Evolutionary conservation across 305 asterid genomes (phyloP), one percentile per base, ranked within the genome.

Genomic region (Rubia occidens): DNA sequence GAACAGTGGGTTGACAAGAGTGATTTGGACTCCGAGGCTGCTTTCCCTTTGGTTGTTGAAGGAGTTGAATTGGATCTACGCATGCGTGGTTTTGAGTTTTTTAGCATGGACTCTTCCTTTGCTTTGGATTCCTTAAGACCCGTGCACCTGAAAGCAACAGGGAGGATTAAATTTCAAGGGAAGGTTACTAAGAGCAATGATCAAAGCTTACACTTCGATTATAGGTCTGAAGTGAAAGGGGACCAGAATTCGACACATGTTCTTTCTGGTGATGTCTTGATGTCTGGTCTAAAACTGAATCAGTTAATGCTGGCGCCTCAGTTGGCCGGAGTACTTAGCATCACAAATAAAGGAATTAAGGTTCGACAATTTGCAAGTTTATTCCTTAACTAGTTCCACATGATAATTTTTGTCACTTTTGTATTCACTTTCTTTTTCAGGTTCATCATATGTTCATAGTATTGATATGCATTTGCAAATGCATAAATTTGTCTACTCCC

Each of bases 261-360:
- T 77, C 89, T 94, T 71, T 85, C 89, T 51, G 99, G 99, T 71
- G 99, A 91, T 72, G 86, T 94, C 77, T 85, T 89, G 71, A 88
- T 94, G 72, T 86, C 99, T 8, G 95, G 96, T 72, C 87, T 94
- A 70, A 94, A 94, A 78, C 96, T 94, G 70, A 94, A 94, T 86
- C 99, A 94, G 77, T 78, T 94, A 82, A 87, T 86, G 96, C 82
- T 94, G 86, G 99, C 99, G 77, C 99, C 99, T 75, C 97, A 94
- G 80, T 82, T 94, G 80, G 87, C 94, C 82, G 99, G 99, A 76
- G 86, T 78, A 63, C 75, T 94, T 76, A 88, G 82, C 85, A 85
- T 94, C 75, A 82, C 91, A 68, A 77, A 84, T 5, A 77, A 79
- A 70, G 91, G 97, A 76, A 79, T 94, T 65, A 94, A 89, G 97